Conservation (phyloP, 2,329 filamentous ascomycete species). For the Bertia moriformis region DNA sequence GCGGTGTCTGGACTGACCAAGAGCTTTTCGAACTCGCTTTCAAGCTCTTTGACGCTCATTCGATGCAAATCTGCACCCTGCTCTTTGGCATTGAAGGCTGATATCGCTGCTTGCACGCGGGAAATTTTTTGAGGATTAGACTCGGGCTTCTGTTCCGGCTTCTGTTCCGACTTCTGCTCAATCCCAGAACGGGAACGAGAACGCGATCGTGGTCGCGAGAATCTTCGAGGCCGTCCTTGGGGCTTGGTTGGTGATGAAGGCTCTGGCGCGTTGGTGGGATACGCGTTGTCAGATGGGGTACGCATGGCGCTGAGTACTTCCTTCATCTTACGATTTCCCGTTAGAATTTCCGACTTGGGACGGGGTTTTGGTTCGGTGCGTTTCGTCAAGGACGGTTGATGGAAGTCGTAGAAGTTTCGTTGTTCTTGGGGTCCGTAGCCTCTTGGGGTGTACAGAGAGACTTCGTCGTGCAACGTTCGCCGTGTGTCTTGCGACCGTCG, state of each 20-base stretch:
- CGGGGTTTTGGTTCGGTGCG: background rate
- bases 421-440: background rate
- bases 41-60: slow-evolving; percentile 37
- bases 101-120: slow-evolving; percentile 1
- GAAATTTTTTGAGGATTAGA: background rate
- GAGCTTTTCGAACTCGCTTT: slow-evolving; percentile 10
- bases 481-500: background rate
- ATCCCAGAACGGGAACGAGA: slow-evolving; percentile 9
- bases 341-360: background rate
- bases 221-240: background rate
- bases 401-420: slow-evolving; percentile 1
- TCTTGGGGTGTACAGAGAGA: background rate
- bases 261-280: too few relatives aligned
- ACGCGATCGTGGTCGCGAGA: too few relatives aligned
- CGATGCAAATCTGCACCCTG: background rate
- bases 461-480: background rate
- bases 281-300: background rate
- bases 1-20: background rate
- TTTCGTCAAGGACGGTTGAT: background rate
- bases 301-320: background rate
- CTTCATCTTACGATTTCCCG: background rate
- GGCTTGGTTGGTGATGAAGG: too few relatives aligned
- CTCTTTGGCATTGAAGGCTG: background rate
- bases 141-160: background rate
- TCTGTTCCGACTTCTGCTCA: too few relatives aligned